Base-by-base conservation (phyloP, 2,329 filamentous ascomycete genomes). In the Keithomyces neogunnii region DNA sequence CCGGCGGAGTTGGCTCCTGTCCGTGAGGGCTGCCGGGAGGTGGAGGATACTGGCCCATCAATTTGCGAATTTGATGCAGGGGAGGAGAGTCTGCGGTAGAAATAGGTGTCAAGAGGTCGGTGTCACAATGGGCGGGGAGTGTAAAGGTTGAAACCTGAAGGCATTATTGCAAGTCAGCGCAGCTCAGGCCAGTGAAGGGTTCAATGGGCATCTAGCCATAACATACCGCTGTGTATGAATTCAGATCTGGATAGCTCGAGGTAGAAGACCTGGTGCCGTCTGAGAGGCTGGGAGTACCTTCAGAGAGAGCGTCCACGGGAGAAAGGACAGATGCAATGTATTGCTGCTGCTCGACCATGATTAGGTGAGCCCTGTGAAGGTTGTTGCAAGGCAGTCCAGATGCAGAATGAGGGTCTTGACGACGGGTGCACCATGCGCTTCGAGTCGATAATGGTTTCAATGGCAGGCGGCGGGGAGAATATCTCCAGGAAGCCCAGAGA, bases 41-140 rank as follows among this genome's bases (percentile, higher is more conserved):
- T 13, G 67, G 60, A 45, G 59, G 69, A 55, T 74, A 76, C 31
- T 66, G 62, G 52, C 66, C 63, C 58, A 68, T 64, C 47, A 69
- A 64, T 56, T 76, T 75, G 50, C 63, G 63, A 48, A 66, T 67
- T 51, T 76, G 72, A 49, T 70, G 67, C 43, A 76, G 57, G 47
- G 72, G 71, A 49, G 76, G 76, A 33, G 76, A 80, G 31, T 66
- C 70, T 51, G 69, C 66, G 46, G 67, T 67, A 45, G 77, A 78
- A n/a, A 72, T 71, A 30, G 77, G 76, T n/a, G 76, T 78, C 47
- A 77, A 63, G 51, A 79, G 65, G 44, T 66, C 68, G 38, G 70
- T 61, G 55, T 77, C 74, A 63, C 68, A 72, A 55, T 66, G 59
- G 60, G 61, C 49, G 57, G 63, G 55, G 59, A 66, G 58, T 53